Evolutionary conservation across 2,329 filamentous ascomycete genomes (phyloP), one percentile per base, ranked within the genome.

Genomic region (Escovopsis sp.): DNA sequence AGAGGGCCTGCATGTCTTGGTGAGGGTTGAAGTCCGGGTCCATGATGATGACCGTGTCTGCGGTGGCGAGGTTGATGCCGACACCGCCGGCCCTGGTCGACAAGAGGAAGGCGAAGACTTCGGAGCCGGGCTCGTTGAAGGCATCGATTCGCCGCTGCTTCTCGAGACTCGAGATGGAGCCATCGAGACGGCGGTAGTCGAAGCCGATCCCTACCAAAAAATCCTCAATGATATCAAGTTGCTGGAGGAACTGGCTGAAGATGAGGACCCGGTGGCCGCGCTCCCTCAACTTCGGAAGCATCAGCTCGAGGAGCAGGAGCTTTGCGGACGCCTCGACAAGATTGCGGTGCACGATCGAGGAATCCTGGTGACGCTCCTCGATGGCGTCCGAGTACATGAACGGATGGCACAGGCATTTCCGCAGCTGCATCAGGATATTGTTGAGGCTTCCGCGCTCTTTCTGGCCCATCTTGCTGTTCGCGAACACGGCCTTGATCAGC

Each of bases 11-110:
- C 34, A 98, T 83, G 54, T 98, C 93, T 60, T 98, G 91, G 55
- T 98, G 91, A 1, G 91, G 91, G 47, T 98, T 98, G 67, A 94
- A 96, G 56, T 98, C 91, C 0, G 86, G 86, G 52, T 98, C 88
- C 50, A 96, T 77, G 49, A 98, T 95, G 49, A 98, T 95, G 46
- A 98, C 93, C 0, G 91, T 98, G 55, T 98, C 91, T 3, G 91
- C 91, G 7, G 88, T 94, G 0, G 91, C 91, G 42, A 98, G 71
- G 56, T 98, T 98, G 66, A 98, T 98, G 13, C 91, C 93, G 0
- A 98, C 89, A 53, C 93, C 91, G 41, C 91, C 91, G 14, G 93
- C 88, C 48, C 91, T 80, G 4, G 93, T 98, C 0, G 89, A 96
- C 0, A 98, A 70, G 14, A 98, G 63, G 61, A 98, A 96, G 0